phyloP scores from a whole-genome alignment of 2,329 filamentous ascomycete species.

The Aspergillus sp. region DNA sequence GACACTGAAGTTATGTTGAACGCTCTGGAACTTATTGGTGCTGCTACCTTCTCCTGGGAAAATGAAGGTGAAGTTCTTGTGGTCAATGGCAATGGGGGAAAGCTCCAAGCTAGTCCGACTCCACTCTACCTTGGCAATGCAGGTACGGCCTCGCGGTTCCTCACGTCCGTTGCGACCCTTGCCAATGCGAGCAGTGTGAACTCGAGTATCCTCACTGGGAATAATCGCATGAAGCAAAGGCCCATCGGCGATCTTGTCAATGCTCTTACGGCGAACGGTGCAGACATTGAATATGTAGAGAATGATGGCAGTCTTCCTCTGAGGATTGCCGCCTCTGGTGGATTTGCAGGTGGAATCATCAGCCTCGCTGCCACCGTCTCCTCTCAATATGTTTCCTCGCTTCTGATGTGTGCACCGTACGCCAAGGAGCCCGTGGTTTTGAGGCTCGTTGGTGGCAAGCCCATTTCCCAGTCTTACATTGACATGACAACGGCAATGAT shows the following conservation, averaged over 20 bases:
- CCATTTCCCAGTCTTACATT: conserved; percentile 93
- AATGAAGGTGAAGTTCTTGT: conserved; percentile 86
- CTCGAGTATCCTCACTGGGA: conserved; percentile 79
- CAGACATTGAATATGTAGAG: conserved; percentile 78
- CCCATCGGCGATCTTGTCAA: conserved; percentile 92
- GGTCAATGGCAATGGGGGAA: conserved; percentile 83
- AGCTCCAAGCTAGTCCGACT: conserved; percentile 64
- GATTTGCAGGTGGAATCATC: conserved; percentile 78
- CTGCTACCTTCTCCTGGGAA: conserved; percentile 87
- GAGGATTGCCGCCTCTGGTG: conserved; percentile 70
- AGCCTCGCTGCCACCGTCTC: conserved; percentile 91
- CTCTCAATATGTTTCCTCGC: conserved; percentile 96
- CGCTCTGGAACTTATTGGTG: conserved; percentile 74
- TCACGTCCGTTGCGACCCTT: conserved; percentile 83
- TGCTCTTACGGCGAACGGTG: conserved; percentile 76
- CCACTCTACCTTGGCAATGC: conserved; percentile 92
- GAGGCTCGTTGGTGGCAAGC: conserved; percentile 86
- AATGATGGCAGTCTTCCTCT: conserved; percentile 76
- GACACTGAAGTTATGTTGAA: conserved; percentile 97
- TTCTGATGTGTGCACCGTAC: conserved; percentile 94
- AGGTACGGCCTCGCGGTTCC: conserved; percentile 87
- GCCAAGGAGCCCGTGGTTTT: conserved; percentile 89
- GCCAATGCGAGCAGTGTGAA: conserved; percentile 57
- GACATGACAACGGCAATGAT: conserved; percentile 99
- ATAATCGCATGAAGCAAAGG: conserved; percentile 89